Evolutionary conservation across 75 land plant species (phyloP).

Genomic region (Cupressus sempervirens): DNA sequence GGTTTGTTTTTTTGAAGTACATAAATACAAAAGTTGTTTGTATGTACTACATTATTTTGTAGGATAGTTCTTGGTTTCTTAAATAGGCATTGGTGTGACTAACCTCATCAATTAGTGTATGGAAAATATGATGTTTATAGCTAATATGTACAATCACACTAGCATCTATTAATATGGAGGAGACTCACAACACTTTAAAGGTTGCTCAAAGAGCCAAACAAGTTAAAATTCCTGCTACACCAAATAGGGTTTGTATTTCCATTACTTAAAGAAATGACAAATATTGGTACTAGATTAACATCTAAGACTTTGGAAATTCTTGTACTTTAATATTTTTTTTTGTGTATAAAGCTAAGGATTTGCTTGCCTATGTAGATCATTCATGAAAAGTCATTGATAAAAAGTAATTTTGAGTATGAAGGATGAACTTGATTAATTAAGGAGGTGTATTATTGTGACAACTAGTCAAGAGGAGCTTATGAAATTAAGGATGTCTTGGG

Average conservation of each 20-base stretch:
- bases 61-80: conserved; percentile 1
- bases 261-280: background rate
- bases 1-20: background rate
- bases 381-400: conserved; percentile 89
- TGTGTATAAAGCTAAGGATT: background rate
- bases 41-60: background rate
- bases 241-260: conserved; percentile 54
- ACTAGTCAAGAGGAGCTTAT: conserved; percentile 67
- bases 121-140: conserved; percentile 29
- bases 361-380: conserved; percentile 54
- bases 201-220: conserved; percentile 88
- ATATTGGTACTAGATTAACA: background rate
- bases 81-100: background rate
- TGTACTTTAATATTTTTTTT: no score
- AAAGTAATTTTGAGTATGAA: conserved; percentile 77
- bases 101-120: background rate
- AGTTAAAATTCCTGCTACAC: conserved; percentile 77
- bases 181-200: conserved; percentile 87
- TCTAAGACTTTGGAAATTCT: background rate
- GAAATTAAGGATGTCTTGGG: conserved; percentile 49
- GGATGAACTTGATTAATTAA: conserved; percentile 72
- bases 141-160: conserved; percentile 92
- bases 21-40: background rate
- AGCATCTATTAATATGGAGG: conserved; percentile 85
- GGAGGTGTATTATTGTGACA: conserved; percentile 55